Conservation (phyloP, 805 yeast species). For the Zygosaccharomyces lentus region DNA sequence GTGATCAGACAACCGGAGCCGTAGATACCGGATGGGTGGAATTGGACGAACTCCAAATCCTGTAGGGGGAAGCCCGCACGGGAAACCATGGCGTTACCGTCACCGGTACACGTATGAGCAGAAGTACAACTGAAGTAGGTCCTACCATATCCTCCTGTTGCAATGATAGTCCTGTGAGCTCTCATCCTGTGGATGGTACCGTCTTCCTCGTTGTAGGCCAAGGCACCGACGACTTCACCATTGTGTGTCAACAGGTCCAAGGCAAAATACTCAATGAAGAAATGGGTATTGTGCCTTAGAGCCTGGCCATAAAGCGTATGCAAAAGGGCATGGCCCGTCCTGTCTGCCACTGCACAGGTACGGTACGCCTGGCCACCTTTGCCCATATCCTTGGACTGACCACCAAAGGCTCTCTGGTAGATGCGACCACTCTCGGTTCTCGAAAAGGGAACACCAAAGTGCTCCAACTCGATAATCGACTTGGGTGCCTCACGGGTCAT, state of each 20-base stretch:
- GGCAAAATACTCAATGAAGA: constrained; percentile 96
- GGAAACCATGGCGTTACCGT: constrained; percentile 96
- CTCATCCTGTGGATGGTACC: constrained; percentile 97
- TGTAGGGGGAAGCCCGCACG: constrained; percentile 98
- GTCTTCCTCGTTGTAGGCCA: constrained; percentile 98
- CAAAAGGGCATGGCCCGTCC: constrained; percentile 96
- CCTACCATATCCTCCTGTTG: constrained; percentile 99
- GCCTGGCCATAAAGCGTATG: constrained; percentile 97
- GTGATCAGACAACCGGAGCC: constrained; percentile 99
- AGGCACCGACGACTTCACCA: constrained; percentile 94
- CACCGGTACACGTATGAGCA: constrained; percentile 99
- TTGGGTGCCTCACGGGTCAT: constrained; percentile 98
- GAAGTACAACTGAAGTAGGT: constrained; percentile 98
- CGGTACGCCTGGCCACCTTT: constrained; percentile 99
- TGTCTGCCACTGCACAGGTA: constrained; percentile 98
- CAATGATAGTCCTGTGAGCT: constrained; percentile 92
- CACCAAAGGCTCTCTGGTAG: constrained; percentile 99
- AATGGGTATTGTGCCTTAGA: constrained; percentile 92
- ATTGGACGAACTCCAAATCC: constrained; percentile 96
- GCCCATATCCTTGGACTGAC: constrained; percentile 92
- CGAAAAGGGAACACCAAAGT: constrained; percentile 97
- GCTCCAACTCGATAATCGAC: constrained; percentile 93
- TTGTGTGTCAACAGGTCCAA: constrained; percentile 90
- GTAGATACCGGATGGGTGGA: constrained; percentile 99
- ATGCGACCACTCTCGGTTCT: constrained; percentile 95